These are phyloP conservation scores for Cercis canadensis DNA, from an alignment of 306 rosid species.

Conservation along the genomic window DNA sequence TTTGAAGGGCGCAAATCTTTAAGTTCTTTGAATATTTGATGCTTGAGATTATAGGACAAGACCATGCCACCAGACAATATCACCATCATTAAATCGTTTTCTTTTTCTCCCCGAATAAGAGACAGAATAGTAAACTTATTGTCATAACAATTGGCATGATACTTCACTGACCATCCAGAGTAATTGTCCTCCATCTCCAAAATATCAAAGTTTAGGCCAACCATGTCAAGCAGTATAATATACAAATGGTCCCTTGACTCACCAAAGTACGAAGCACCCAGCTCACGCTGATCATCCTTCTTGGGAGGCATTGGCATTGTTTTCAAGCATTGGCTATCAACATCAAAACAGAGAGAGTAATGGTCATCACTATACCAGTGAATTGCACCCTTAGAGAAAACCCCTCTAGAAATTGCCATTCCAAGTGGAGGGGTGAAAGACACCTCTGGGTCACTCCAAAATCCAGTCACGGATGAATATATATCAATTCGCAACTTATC, in stretches of 20 bases:
- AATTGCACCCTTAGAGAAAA: neutral
- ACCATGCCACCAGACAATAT: neutral
- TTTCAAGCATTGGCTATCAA: neutral
- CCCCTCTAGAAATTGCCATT: neutral
- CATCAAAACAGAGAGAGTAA: neutral
- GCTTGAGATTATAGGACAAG: neutral
- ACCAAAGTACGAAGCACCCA: neutral
- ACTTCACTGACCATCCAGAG: slow-evolving; percentile 3
- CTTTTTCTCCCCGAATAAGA: neutral
- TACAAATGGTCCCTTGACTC: neutral
- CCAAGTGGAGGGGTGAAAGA: neutral
- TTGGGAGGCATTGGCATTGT: neutral
- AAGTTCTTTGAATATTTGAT: neutral
- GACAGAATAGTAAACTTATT: neutral
- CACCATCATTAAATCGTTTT: neutral
- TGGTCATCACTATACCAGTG: neutral
- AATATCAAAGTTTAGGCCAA: neutral
- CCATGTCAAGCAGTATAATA: neutral
- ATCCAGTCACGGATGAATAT: neutral
- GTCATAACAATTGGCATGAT: neutral
- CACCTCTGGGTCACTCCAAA: neutral
- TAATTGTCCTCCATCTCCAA: slow-evolving; percentile 7
- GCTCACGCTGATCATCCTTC: neutral
- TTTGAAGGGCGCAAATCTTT: neutral
- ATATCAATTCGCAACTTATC: neutral